Conservation (phyloP, 2,329 filamentous ascomycete genomes). For the Pochonia chlamydosporia region DNA sequence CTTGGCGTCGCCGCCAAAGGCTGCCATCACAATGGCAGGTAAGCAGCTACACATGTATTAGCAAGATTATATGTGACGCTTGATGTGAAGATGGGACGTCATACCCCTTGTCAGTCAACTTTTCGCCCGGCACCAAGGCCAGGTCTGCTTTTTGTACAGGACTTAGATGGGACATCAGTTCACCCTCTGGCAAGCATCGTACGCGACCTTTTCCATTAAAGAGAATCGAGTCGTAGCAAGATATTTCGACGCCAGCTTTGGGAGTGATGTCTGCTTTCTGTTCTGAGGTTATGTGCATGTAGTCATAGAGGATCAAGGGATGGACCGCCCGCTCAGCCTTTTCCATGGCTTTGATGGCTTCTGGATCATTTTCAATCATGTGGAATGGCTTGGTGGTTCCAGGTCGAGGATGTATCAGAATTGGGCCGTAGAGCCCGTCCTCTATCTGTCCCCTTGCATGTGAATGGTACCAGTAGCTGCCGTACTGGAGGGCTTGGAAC, state of each 20-base stretch:
- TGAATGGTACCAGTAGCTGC: conserved; percentile 57
- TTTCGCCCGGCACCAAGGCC: conserved; percentile 18
- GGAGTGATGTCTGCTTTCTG: conserved; percentile 38
- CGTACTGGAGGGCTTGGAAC: conserved; percentile 51
- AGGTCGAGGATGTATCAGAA: conserved; percentile 39
- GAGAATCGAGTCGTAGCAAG: conserved; percentile 55
- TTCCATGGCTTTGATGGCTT: conserved; percentile 35
- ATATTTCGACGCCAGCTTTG: conserved; percentile 39
- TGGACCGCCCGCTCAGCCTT: conserved; percentile 40
- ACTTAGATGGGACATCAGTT: conserved; percentile 33
- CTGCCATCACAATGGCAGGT: conserved; percentile 34
- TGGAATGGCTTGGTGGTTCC: conserved; percentile 38
- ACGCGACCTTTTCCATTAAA: conserved; percentile 57
- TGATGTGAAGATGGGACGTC: conserved; percentile 4
- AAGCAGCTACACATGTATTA: conserved; percentile 24
- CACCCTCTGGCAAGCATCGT: conserved; percentile 39
- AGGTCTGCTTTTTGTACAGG: conserved; percentile 25
- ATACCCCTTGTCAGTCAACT: conserved; percentile 37
- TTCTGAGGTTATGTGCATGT: conserved; percentile 46
- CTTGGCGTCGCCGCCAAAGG: conserved; percentile 21
- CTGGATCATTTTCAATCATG: conserved; percentile 34
- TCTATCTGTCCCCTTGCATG: conserved; percentile 51
- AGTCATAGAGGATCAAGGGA: conserved; percentile 51
- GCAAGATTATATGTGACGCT: neutral
- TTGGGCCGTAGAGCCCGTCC: conserved; percentile 54